Base-by-base conservation (phyloP, 345 rosid genomes). In the Hypericum androsaemum region DNA sequence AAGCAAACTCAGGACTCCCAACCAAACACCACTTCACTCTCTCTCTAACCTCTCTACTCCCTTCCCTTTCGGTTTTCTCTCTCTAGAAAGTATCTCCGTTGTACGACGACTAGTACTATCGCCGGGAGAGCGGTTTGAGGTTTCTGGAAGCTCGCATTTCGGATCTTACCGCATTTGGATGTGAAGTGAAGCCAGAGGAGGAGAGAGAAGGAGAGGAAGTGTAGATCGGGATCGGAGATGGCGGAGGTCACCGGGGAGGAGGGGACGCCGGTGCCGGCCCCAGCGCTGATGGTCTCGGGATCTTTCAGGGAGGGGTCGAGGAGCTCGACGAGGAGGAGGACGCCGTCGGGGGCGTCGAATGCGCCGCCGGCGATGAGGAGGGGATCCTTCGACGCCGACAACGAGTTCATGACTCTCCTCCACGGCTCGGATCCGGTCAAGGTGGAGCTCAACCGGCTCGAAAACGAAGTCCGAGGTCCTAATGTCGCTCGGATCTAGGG, bases 401-500 rank as follows among this genome's bases (percentile, higher is more conserved):
- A 46, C 17, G 80, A 76, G 45, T 16, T 69, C 65, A 51, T 69
- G 43, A 57, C 74, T 14, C 61, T 72, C 11, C 57, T 76, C 44
- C 80, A 76, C 62, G 80, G 80, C 56, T 76, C 80, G 59, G 80
- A 76, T 66, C 80, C 80, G 13, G 70, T 75, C 42, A 71, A 74
- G 47, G 68, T 76, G 41, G 80, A 76, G 68, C 80, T 76, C 60
- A 54, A 63, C 56, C 80, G 80, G 13, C 77, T 76, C 55, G 74
- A 66, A 41, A 76, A 76, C 50, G 77, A 64, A 58, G 53, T 72
- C 56, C 63, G 80, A 69, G 80, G 80, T 75, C 22, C 12, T 7
- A 13, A 46, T 13, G 14, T 16, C 7, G 7, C 22, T 12, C 17
- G 49, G 49, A 46, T 46, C 49, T 46, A 46, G 49, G 14, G 5